These are phyloP conservation scores for Colletotrichum somersetense DNA, from an alignment of 2,329 filamentous ascomycete genomes.

Conservation along the genomic window DNA sequence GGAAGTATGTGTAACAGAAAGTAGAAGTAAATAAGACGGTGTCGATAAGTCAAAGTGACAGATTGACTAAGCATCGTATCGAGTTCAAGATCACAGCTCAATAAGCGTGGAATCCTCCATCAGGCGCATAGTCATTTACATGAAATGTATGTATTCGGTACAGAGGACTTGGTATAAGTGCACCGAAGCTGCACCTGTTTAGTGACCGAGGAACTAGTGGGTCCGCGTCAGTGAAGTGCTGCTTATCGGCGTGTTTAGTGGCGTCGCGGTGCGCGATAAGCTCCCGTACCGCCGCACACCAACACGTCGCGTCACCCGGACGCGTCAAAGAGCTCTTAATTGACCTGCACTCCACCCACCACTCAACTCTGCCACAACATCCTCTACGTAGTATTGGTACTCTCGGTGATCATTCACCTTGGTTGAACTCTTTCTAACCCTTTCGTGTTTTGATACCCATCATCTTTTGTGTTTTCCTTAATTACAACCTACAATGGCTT, in stretches of 20 bases:
- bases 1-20: background rate
- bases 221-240: background rate
- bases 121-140: background rate
- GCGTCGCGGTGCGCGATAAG: constrained; percentile 36
- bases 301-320: constrained; percentile 37
- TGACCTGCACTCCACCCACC: constrained; percentile 28
- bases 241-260: constrained; percentile 39
- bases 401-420: background rate
- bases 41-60: background rate
- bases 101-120: background rate
- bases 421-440: constrained; percentile 3
- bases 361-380: constrained; percentile 29
- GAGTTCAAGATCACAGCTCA: background rate
- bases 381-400: constrained; percentile 34
- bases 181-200: background rate
- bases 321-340: constrained; percentile 40
- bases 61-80: background rate
- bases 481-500: constrained; percentile 59
- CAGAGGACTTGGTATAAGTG: background rate
- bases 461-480: background rate
- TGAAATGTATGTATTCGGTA: background rate
- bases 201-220: constrained; percentile 7
- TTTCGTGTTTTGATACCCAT: constrained; percentile 37
- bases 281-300: constrained; percentile 23
- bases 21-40: background rate